phyloP scores from a whole-genome alignment of 2,329 filamentous ascomycete species.

The Stemphylium vesicarium region DNA sequence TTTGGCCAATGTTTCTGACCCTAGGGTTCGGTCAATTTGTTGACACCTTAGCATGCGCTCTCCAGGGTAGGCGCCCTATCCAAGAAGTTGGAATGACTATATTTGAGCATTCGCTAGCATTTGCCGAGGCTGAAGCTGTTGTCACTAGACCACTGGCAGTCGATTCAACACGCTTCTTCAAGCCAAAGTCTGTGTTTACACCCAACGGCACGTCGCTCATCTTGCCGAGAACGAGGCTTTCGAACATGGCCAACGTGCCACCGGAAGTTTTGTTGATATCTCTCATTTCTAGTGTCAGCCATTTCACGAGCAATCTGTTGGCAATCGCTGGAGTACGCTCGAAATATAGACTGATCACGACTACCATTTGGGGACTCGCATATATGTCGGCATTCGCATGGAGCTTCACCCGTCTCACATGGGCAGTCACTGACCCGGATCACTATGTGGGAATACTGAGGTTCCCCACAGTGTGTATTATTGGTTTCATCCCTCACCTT shows the following conservation, averaged over 20 bases:
- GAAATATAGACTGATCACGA: slow-evolving; percentile 81
- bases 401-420: slow-evolving; percentile 65
- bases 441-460: slow-evolving; percentile 73
- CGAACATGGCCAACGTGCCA: slow-evolving; percentile 83
- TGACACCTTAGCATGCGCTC: slow-evolving; percentile 84
- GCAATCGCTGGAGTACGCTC: slow-evolving; percentile 82
- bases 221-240: slow-evolving; percentile 65
- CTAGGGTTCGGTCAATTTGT: slow-evolving; percentile 80
- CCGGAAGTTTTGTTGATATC: slow-evolving; percentile 87
- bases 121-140: slow-evolving; percentile 91
- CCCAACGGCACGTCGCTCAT: slow-evolving; percentile 54
- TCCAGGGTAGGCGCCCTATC: slow-evolving; percentile 80
- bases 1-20: slow-evolving; percentile 77
- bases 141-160: slow-evolving; percentile 80
- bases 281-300: slow-evolving; percentile 87
- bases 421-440: slow-evolving; percentile 46
- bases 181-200: slow-evolving; percentile 45
- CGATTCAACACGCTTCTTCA: slow-evolving; percentile 63
- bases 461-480: slow-evolving; percentile 92
- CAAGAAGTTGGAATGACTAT: slow-evolving; percentile 95
- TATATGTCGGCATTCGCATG: slow-evolving; percentile 87
- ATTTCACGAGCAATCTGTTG: slow-evolving; percentile 81
- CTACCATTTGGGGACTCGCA: slow-evolving; percentile 85
- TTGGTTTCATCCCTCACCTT: slow-evolving; percentile 94
- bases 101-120: slow-evolving; percentile 94